Evolutionary conservation across 2,329 filamentous ascomycete species (phyloP).

Genomic region (Penicillium sp.): DNA sequence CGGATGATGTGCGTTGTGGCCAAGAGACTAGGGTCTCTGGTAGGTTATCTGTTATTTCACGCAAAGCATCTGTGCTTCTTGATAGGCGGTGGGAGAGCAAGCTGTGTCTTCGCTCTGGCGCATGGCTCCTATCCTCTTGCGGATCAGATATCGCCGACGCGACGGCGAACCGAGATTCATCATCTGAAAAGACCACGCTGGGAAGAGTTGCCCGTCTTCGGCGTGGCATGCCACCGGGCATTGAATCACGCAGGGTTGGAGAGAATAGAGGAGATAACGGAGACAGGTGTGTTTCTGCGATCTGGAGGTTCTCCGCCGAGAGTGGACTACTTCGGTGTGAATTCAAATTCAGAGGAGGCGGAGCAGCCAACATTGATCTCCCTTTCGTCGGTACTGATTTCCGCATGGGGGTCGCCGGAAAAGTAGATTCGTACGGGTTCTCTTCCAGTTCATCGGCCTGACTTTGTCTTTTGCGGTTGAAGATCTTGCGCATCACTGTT

Average conservation of each 20-base stretch:
- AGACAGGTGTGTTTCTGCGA: conserved; percentile 14
- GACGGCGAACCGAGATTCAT: conserved; percentile 29
- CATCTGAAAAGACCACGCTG: conserved; percentile 37
- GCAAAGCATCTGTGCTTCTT: conserved; percentile 37
- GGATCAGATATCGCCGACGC: conserved; percentile 21
- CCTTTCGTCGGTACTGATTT: conserved; percentile 13
- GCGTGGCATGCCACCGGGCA: conserved; percentile 18
- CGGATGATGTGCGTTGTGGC: conserved; percentile 37
- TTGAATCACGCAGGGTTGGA: conserved; percentile 17
- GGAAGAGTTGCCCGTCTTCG: conserved; percentile 39
- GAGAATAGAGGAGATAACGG: conserved; percentile 8
- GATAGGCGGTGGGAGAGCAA: conserved; percentile 35
- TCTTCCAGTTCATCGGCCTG: conserved; percentile 26
- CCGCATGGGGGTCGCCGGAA: conserved; percentile 6
- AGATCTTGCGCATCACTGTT: conserved; percentile 40
- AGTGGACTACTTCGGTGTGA: conserved; percentile 20
- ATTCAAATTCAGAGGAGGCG: conserved; percentile 22
- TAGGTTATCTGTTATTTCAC: conserved; percentile 28
- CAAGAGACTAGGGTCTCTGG: conserved; percentile 36
- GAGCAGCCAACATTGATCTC: conserved; percentile 18
- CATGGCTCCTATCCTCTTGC: conserved; percentile 14
- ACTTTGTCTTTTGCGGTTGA: conserved; percentile 34
- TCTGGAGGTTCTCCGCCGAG: conserved; percentile 16
- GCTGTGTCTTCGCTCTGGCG: conserved; percentile 16
- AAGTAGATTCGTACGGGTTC: conserved; percentile 15